A percentile compares a stretch with the other conserved stretches of the same genome.
These are phyloP conservation scores for Metarhizium brunneum DNA, from an alignment of 2,329 filamentous ascomycete species.

Conservation along the genomic window DNA sequence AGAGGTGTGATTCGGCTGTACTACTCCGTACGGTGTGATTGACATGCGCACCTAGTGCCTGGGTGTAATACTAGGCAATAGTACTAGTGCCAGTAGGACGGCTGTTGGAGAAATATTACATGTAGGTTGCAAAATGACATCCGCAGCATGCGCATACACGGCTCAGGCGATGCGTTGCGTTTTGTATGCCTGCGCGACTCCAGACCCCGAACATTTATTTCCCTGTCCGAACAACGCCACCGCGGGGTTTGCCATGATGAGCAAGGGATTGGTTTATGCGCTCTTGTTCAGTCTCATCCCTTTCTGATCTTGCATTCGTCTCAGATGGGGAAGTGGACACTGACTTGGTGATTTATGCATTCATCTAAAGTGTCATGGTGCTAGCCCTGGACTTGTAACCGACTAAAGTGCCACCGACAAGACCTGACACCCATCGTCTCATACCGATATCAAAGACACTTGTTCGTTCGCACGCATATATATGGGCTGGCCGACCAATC, in stretches of 20 bases:
- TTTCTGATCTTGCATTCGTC: background rate
- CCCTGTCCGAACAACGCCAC: background rate
- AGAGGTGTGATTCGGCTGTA: too few species aligned
- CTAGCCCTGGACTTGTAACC: constrained; percentile 1
- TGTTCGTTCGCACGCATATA: background rate
- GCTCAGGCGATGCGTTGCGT: background rate
- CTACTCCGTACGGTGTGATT: too few species aligned
- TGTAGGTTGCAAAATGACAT: too few species aligned
- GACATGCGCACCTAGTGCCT: too few species aligned
- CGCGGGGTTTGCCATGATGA: background rate
- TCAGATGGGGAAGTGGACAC: background rate
- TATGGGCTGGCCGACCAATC: background rate
- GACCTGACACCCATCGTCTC: constrained; percentile 2
- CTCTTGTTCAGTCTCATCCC: background rate
- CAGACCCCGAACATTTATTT: background rate
- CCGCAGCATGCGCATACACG: too few species aligned
- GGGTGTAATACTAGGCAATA: too few species aligned
- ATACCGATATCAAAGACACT: background rate
- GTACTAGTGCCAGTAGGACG: too few species aligned
- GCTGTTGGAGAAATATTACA: too few species aligned
- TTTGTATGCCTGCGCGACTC: background rate
- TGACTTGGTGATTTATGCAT: background rate
- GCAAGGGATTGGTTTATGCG: background rate
- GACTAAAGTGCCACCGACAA: background rate
- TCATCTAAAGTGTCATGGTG: background rate